Percentiles rank a stretch among this genome's conserved stretches.
These are phyloP conservation scores for Alternaria sp. DNA, from an alignment of 2,329 filamentous ascomycete genomes.

Conservation along the genomic window DNA sequence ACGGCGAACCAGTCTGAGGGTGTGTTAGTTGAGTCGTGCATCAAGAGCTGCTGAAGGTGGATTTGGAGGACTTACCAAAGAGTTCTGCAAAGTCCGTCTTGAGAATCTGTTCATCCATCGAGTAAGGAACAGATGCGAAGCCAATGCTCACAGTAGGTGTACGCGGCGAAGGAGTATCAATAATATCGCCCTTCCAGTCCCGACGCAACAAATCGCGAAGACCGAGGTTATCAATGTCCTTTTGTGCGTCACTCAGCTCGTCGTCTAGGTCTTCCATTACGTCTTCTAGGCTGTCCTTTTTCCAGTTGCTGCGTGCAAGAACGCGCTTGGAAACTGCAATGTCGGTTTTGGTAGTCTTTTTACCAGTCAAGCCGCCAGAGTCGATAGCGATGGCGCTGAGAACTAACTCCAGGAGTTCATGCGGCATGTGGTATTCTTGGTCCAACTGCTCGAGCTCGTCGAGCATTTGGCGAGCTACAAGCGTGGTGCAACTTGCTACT, in stretches of 20 bases:
- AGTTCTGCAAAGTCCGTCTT: constrained; percentile 58
- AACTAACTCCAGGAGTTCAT: constrained; percentile 59
- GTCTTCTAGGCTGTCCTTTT: constrained; percentile 48
- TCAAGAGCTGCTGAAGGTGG: background rate
- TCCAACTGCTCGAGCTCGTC: constrained; percentile 55
- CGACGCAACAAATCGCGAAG: constrained; percentile 57
- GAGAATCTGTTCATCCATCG: constrained; percentile 56
- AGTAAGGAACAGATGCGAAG: constrained; percentile 58
- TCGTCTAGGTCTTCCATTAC: constrained; percentile 56
- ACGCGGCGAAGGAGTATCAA: constrained; percentile 57
- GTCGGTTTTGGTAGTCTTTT: constrained; percentile 52
- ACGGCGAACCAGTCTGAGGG: constrained; percentile 56
- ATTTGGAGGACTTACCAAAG: constrained; percentile 36
- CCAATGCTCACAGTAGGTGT: constrained; percentile 58
- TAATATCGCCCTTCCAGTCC: constrained; percentile 59
- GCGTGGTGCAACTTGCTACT: constrained; percentile 56
- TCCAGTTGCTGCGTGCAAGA: constrained; percentile 55
- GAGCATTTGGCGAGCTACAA: constrained; percentile 58
- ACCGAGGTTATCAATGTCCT: constrained; percentile 53
- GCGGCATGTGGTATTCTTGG: constrained; percentile 58
- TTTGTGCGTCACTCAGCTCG: constrained; percentile 53
- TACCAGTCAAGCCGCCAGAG: constrained; percentile 50
- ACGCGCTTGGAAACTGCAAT: constrained; percentile 51
- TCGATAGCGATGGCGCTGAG: constrained; percentile 59
- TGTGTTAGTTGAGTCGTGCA: constrained; percentile 1